Base-by-base conservation (phyloP, 129 eudicot genomes). In the Centaurea solstitialis region DNA sequence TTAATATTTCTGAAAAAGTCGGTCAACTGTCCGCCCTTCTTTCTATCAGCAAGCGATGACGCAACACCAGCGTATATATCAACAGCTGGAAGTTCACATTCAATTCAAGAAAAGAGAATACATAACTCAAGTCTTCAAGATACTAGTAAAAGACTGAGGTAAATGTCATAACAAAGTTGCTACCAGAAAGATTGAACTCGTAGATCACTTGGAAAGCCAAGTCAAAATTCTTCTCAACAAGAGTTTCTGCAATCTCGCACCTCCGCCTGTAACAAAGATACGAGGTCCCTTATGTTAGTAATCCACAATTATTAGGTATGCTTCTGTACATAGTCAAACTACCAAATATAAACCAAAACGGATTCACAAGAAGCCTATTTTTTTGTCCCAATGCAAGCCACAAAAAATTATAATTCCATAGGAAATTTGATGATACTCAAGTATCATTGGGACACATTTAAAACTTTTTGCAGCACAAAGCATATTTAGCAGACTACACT, bases 61-160 rank as follows among this genome's bases (percentile, higher is more conserved):
- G 99, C 98, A 75, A 95, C 98, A 40, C 93, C 99, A 84, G 99
- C 99, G 80, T 95, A 95, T 80, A 95, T 95, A 85, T 95, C 98
- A 69, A 95, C 99, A 85, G 99, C 99, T 95, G 91, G 79, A 82
- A 75, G 5, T 57, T 59, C 26, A 38, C 37, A 59, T 43, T 70
- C 30, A 74, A 65, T 59, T 57, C 26, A 82, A 78, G 57, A 76
- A 76, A 76, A 15, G 57, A 64, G 70, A 72, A 23, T 65, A 75
- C 67, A 87, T 69, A 74, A 38, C 67, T 35, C 15, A 57, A 30
- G 23, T 45, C 67, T 65, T 7, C 13, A 69, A 82, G 37, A 74
- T 66, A 12, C 18, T 22, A 74, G 28, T 11, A 73, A 22, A 76
- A 75, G 74, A 75, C 20, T n/a, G 18, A 65, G 73, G 4, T 41